These are phyloP conservation scores for Lipomyces orientalis DNA, from an alignment of 805 yeast species.

Conservation along the genomic window DNA sequence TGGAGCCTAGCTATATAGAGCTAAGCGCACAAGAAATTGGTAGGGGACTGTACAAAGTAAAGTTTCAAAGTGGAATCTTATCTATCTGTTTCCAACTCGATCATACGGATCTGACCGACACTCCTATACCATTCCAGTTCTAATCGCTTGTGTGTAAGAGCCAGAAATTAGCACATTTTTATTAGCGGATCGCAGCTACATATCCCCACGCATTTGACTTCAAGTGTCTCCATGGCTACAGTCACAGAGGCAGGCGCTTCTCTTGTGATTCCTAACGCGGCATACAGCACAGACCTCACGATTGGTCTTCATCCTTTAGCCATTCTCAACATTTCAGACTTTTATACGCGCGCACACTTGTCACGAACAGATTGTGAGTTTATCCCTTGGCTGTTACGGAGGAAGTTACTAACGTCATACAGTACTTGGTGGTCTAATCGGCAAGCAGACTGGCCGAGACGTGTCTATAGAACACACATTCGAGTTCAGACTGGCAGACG, in stretches of 20 bases:
- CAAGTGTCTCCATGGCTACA: constrained; percentile 1
- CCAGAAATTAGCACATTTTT: background rate
- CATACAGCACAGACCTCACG: constrained; percentile 26
- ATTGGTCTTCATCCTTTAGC: constrained; percentile 46
- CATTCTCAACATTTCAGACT: constrained; percentile 47
- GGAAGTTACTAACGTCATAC: background rate
- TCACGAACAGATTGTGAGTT: constrained; percentile 35
- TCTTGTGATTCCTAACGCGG: constrained; percentile 17
- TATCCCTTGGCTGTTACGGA: background rate
- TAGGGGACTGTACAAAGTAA: too few relatives aligned
- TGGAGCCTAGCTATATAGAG: too few relatives aligned
- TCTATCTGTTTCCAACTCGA: too few relatives aligned
- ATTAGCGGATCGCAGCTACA: background rate
- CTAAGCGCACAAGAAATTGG: too few relatives aligned
- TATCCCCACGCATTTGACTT: background rate
- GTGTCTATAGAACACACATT: constrained; percentile 45
- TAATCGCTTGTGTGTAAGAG: background rate
- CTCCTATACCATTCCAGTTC: background rate
- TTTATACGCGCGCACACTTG: constrained; percentile 41
- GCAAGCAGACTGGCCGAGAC: constrained; percentile 42
- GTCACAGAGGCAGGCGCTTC: constrained; percentile 7
- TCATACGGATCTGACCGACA: background rate
- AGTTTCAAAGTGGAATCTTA: background rate
- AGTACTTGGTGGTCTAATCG: constrained; percentile 47
- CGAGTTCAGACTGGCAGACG: constrained; percentile 39